Percentiles rank a stretch among this genome's conserved stretches.
Evolutionary conservation across 306 rosid genomes (phyloP).

Genomic region (Notholithocarpus densiflorus): DNA sequence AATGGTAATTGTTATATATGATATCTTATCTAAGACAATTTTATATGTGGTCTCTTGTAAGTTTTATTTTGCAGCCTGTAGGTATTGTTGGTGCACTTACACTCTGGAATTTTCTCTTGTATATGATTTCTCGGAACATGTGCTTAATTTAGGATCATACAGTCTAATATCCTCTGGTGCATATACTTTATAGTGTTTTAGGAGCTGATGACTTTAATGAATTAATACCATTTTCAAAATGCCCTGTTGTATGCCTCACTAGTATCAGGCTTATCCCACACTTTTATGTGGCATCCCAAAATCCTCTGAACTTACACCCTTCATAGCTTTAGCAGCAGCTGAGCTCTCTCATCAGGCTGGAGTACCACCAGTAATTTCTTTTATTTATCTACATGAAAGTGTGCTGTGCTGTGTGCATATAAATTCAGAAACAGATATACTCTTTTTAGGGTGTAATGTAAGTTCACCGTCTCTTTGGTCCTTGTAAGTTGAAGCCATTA

Average conservation of each 20-base stretch:
- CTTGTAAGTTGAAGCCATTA: neutral
- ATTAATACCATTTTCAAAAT: constrained; percentile 4
- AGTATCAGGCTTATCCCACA: constrained; percentile 88
- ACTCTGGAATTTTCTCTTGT: constrained; percentile 95
- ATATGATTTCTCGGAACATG: constrained; percentile 95
- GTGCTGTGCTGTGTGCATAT: neutral
- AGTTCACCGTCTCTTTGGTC: neutral
- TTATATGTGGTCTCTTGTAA: neutral
- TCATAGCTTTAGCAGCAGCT: constrained; percentile 96
- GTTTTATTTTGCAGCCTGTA: constrained; percentile 67
- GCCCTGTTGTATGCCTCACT: constrained; percentile 18
- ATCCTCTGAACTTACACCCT: constrained; percentile 95
- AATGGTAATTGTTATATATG: too few relatives aligned
- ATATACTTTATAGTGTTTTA: neutral
- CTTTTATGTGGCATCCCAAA: constrained; percentile 94
- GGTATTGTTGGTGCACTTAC: constrained; percentile 95
- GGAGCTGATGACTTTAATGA: constrained; percentile 4
- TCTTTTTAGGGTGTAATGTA: neutral
- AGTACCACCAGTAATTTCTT: constrained; percentile 73
- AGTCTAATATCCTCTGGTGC: constrained; percentile 18
- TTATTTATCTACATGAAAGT: neutral
- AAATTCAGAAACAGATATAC: neutral
- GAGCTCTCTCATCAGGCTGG: constrained; percentile 95
- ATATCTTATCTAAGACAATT: too few relatives aligned
- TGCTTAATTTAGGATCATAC: constrained; percentile 21